Evolutionary conservation across 2,329 filamentous ascomycete genomes (phyloP).

Genomic region (Capronia epimyces): DNA sequence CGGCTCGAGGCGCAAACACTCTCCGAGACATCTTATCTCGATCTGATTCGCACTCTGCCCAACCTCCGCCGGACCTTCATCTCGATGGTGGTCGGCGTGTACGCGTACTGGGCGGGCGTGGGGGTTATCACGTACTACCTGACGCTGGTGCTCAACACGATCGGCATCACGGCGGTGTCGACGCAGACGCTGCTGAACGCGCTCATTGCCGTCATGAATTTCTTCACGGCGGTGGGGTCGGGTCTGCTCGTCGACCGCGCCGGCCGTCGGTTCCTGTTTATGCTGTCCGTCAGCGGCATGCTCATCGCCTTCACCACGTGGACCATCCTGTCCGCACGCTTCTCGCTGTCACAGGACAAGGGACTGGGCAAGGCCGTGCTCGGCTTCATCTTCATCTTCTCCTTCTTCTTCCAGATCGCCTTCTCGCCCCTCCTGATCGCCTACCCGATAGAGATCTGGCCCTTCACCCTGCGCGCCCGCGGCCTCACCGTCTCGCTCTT

Average conservation of each 20-base stretch:
- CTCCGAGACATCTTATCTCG: constrained; percentile 45
- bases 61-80: constrained; percentile 54
- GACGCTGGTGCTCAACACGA: constrained; percentile 34
- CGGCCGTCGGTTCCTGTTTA: constrained; percentile 41
- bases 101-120: constrained; percentile 55
- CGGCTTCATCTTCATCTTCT: constrained; percentile 41
- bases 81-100: constrained; percentile 48
- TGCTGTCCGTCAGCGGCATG: constrained; percentile 41
- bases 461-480: constrained; percentile 38
- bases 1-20: constrained; percentile 42
- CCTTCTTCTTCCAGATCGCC: constrained; percentile 36
- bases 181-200: constrained; percentile 41
- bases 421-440: constrained; percentile 30
- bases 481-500: too few relatives aligned
- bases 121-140: constrained; percentile 40
- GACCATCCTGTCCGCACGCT: constrained; percentile 28
- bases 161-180: constrained; percentile 36
- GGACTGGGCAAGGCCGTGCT: constrained; percentile 36
- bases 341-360: constrained; percentile 19
- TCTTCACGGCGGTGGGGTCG: constrained; percentile 32
- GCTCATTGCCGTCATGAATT: constrained; percentile 38
- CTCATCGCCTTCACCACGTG: constrained; percentile 39
- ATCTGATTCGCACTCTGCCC: constrained; percentile 56
- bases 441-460: constrained; percentile 46
- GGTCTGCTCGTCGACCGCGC: constrained; percentile 38